Conservation (phyloP, 805 yeast genomes). For the Candida endomychidarum region DNA sequence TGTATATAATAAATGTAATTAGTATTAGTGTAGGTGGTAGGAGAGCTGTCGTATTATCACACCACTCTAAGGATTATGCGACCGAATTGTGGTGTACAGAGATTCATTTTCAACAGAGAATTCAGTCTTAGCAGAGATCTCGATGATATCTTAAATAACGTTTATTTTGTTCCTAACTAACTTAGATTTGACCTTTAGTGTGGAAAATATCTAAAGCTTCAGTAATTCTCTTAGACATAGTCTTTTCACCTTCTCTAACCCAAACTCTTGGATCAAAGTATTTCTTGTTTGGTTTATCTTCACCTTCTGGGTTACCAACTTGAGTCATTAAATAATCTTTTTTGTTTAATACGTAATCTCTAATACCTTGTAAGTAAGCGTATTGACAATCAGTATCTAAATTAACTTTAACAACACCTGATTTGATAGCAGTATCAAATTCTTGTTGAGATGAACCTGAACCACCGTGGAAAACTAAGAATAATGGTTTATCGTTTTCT, state of each 20-base stretch:
- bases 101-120: too few relatives aligned
- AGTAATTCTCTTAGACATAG: conserved; percentile 84
- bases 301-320: conserved; percentile 99
- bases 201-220: conserved; percentile 87
- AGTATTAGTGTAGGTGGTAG: neutral
- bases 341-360: conserved; percentile 94
- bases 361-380: conserved; percentile 95
- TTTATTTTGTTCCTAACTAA: neutral
- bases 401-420: conserved; percentile 99
- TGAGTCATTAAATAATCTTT: conserved; percentile 86
- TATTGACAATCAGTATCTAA: conserved; percentile 98
- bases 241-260: conserved; percentile 99
- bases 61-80: too few relatives aligned
- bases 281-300: conserved; percentile 99
- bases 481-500: conserved; percentile 67
- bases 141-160: too few relatives aligned
- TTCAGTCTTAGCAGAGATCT: too few relatives aligned
- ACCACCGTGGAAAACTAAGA: conserved; percentile 99
- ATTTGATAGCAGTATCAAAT: conserved; percentile 84
- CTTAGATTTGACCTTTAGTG: conserved; percentile 57
- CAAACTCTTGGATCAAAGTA: conserved; percentile 99
- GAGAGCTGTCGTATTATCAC: too few relatives aligned
- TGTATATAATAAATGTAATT: neutral
- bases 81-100: too few relatives aligned
- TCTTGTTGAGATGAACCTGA: conserved; percentile 94